A percentile compares a stretch with the other conserved stretches of the same genome.
These are phyloP conservation scores for Pyrus bretschneideri DNA, from an alignment of 306 rosid species.

Conservation along the genomic window DNA sequence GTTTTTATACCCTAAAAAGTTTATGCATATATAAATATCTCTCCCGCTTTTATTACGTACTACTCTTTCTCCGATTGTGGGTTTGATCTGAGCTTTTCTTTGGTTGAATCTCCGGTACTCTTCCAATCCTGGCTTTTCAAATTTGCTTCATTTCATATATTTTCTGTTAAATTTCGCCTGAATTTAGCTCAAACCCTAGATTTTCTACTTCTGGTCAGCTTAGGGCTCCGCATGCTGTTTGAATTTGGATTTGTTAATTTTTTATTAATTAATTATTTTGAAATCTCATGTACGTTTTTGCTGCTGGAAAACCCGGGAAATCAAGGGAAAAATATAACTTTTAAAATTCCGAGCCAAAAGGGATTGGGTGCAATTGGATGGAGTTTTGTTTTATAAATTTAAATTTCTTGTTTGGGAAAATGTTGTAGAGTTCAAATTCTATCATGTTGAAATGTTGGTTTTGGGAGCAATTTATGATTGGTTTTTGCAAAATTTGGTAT, in stretches of 20 bases:
- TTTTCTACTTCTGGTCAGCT: background rate
- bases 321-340: background rate
- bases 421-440: background rate
- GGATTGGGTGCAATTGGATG: background rate
- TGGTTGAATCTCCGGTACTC: constrained; percentile 2
- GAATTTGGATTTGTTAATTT: background rate
- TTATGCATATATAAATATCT: background rate
- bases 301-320: background rate
- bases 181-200: background rate
- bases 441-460: too few relatives aligned
- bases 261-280: too few relatives aligned
- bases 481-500: background rate
- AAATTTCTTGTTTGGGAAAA: background rate
- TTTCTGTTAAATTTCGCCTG: background rate
- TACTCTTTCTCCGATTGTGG: background rate
- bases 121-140: background rate
- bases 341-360: background rate
- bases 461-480: background rate
- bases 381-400: background rate
- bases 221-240: background rate
- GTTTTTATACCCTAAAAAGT: background rate
- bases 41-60: background rate
- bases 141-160: background rate
- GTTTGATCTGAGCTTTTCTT: background rate
- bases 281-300: background rate